These are phyloP conservation scores for Populus euphratica DNA, from an alignment of 345 rosid genomes.

Conservation along the genomic window DNA sequence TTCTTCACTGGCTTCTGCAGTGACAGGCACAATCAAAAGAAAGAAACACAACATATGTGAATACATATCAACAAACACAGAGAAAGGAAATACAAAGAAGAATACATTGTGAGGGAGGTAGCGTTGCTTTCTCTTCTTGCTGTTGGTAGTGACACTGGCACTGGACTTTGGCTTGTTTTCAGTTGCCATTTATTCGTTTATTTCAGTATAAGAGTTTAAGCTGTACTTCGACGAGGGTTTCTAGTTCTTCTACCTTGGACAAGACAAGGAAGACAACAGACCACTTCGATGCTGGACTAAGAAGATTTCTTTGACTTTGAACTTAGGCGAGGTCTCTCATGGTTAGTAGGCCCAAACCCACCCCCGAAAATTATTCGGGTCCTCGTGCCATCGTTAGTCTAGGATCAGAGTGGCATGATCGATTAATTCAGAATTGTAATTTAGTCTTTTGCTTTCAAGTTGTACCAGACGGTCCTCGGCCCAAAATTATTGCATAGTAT, in stretches of 20 bases:
- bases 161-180: conserved; percentile 33
- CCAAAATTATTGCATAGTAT: too few species aligned
- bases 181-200: conserved; percentile 39
- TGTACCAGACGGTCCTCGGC: too few species aligned
- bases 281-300: neutral
- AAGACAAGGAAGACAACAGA: neutral
- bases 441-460: too few species aligned
- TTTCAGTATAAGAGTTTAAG: neutral
- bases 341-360: neutral
- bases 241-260: neutral
- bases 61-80: neutral
- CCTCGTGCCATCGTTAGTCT: too few species aligned
- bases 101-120: conserved; percentile 68
- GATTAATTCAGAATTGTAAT: neutral
- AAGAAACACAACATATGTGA: neutral
- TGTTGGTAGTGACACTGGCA: conserved; percentile 12
- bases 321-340: neutral
- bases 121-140: conserved; percentile 75
- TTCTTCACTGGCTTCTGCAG: conserved; percentile 74
- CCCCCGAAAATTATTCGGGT: neutral
- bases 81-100: neutral
- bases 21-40: neutral
- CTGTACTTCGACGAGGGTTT: neutral
- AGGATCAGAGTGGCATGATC: neutral
- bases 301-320: neutral